Evolutionary conservation across 2,329 filamentous ascomycete species (phyloP).

Genomic region (Chrysosporium keratinophilum): DNA sequence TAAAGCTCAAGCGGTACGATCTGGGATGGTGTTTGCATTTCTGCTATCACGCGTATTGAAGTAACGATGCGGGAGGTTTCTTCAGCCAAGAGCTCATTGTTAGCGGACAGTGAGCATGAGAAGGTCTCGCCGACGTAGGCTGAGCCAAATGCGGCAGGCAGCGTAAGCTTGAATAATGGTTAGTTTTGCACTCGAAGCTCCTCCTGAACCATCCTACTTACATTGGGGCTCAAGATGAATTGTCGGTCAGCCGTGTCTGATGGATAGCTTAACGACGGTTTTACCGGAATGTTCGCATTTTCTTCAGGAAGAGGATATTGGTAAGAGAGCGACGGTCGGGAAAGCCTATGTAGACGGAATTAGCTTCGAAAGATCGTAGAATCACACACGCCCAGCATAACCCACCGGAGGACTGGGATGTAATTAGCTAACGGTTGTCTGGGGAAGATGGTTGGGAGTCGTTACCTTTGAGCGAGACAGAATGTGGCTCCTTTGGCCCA

Average conservation of each 20-base stretch:
- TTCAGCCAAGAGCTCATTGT: slow-evolving; percentile 58
- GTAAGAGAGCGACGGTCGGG: slow-evolving; percentile 49
- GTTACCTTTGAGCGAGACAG: slow-evolving; percentile 62
- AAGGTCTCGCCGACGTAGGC: slow-evolving; percentile 95
- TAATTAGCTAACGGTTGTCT: slow-evolving; percentile 18
- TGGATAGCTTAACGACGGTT: slow-evolving; percentile 67
- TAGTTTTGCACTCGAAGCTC: background rate
- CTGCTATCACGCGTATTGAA: slow-evolving; percentile 72
- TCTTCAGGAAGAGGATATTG: slow-evolving; percentile 38
- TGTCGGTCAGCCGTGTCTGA: slow-evolving; percentile 38
- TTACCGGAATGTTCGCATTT: slow-evolving; percentile 43
- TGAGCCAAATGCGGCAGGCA: slow-evolving; percentile 83
- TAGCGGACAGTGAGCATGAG: slow-evolving; percentile 88
- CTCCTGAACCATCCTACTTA: slow-evolving; percentile 19
- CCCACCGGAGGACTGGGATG: slow-evolving; percentile 31
- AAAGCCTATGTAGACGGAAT: slow-evolving; percentile 49
- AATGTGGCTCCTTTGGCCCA: slow-evolving; percentile 60
- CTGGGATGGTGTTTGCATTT: slow-evolving; percentile 86
- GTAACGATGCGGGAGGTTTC: slow-evolving; percentile 46
- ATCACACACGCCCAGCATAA: background rate
- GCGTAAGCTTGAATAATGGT: slow-evolving; percentile 48
- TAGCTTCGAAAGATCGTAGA: background rate
- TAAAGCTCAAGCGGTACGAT: slow-evolving; percentile 53
- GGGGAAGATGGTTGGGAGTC: background rate
- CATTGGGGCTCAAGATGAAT: slow-evolving; percentile 49